These are phyloP conservation scores for Sergeia podlipaevii DNA, from an alignment of 208 protist genomes.

Conservation along the genomic window DNA sequence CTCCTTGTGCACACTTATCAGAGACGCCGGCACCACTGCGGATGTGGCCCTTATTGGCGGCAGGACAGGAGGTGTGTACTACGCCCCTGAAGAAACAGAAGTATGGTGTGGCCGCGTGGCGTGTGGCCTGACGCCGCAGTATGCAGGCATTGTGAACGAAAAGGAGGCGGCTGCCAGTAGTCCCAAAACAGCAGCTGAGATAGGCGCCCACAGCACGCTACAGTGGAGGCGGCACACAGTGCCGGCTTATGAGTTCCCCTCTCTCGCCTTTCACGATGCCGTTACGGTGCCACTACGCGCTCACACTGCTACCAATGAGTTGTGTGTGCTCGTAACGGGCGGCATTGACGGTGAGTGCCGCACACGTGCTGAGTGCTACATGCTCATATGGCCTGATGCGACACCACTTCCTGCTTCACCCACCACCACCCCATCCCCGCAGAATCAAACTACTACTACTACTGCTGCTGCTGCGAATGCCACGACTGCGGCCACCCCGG, in stretches of 20 bases:
- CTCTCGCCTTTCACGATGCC: conserved; percentile 38
- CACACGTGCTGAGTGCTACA: conserved; percentile 41
- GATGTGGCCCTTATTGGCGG: conserved; percentile 24
- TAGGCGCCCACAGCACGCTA: no score
- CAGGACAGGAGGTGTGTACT: conserved; percentile 16
- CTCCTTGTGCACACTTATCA: conserved; percentile 12
- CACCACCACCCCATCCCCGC: no score
- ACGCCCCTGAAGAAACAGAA: conserved; percentile 1
- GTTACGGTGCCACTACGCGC: conserved; percentile 20
- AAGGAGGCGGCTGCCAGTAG: no score
- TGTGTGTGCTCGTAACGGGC: conserved; percentile 40
- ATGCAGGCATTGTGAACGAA: no score
- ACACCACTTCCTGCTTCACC: no score
- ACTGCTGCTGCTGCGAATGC: not conserved
- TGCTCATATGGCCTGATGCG: conserved; percentile 42
- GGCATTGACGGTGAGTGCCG: conserved; percentile 53
- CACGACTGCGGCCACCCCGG: not conserved
- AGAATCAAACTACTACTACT: not conserved
- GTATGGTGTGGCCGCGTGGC: not conserved
- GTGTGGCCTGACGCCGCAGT: no score
- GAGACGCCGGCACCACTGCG: conserved; percentile 2
- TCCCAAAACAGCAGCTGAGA: no score
- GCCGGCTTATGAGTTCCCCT: conserved; percentile 38
- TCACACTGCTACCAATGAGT: not conserved
- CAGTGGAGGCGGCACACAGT: conserved; percentile 25